A percentile compares a stretch with the other conserved stretches of the same genome.
Conservation (phyloP, 306 rosid genomes). For the Lotus japonicus region DNA sequence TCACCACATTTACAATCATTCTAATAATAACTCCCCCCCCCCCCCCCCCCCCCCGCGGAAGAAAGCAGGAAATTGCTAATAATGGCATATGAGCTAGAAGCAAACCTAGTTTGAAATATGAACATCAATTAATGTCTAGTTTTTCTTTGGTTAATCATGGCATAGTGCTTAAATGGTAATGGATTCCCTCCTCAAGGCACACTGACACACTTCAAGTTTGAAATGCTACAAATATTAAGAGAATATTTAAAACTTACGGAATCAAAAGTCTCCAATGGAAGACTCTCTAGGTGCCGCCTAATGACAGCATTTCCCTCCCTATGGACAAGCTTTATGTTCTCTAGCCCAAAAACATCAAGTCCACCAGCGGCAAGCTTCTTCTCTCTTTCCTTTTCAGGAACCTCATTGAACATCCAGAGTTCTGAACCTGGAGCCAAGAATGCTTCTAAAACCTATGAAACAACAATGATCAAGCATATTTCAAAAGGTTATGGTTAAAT, state of each 20-base stretch:
- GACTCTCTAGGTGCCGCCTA: conserved; percentile 83
- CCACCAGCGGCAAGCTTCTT: conserved; percentile 87
- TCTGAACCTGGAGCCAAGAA: conserved; percentile 86
- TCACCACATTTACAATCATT: not conserved
- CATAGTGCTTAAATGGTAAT: not conserved
- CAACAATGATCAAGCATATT: conserved; percentile 11
- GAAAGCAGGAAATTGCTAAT: not conserved
- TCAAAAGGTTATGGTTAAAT: not conserved
- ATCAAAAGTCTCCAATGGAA: conserved; percentile 96
- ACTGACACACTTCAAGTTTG: conserved; percentile 1
- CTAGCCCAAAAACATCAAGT: conserved; percentile 62
- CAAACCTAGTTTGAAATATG: not conserved
- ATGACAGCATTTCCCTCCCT: conserved; percentile 93
- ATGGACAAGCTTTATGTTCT: conserved; percentile 84
- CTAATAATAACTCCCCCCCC: too few relatives aligned
- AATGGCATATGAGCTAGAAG: conserved; percentile 11
- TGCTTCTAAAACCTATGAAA: conserved; percentile 86
- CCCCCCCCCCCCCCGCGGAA: too few relatives aligned
- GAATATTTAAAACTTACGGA: conserved; percentile 53
- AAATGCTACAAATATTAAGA: not conserved
- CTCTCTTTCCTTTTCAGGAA: conserved; percentile 78
- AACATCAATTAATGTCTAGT: not conserved
- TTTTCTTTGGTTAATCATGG: not conserved
- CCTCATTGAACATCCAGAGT: conserved; percentile 99
- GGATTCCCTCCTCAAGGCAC: not conserved